Evolutionary conservation across 1,284 basidiomycete genomes (phyloP).

Genomic region (Hymenochaete sp.): DNA sequence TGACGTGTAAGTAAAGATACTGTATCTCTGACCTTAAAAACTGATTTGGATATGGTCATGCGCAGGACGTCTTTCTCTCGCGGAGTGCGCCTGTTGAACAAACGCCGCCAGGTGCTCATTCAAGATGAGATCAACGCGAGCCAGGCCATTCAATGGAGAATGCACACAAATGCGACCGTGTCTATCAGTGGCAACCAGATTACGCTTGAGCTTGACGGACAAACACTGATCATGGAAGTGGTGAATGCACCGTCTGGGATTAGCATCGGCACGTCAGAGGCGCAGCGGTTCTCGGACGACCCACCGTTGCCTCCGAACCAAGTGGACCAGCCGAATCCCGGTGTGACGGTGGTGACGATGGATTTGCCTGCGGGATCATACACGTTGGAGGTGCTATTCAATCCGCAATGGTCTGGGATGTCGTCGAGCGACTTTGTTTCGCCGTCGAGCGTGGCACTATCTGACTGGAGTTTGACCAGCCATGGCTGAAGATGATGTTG

Average conservation of each 20-base stretch:
- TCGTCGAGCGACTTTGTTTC: slow-evolving; percentile 52
- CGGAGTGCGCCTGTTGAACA: slow-evolving; percentile 83
- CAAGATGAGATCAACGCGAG: slow-evolving; percentile 75
- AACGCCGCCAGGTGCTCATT: slow-evolving; percentile 82
- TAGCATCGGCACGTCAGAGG: slow-evolving; percentile 37
- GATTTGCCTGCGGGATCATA: slow-evolving; percentile 61
- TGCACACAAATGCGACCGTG: slow-evolving; percentile 86
- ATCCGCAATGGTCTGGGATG: slow-evolving; percentile 73
- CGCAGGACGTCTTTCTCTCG: slow-evolving; percentile 62
- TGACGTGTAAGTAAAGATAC: slow-evolving; percentile 45
- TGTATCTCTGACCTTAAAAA: slow-evolving; percentile 9
- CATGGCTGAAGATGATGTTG: slow-evolving; percentile 38
- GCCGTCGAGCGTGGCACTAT: slow-evolving; percentile 56
- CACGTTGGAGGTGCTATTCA: slow-evolving; percentile 75
- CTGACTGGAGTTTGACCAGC: slow-evolving; percentile 64
- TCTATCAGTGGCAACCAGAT: slow-evolving; percentile 48
- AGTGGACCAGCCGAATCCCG: slow-evolving; percentile 68
- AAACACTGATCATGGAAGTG: slow-evolving; percentile 40
- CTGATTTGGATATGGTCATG: slow-evolving; percentile 8
- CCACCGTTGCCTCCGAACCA: slow-evolving; percentile 47
- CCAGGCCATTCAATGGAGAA: slow-evolving; percentile 74
- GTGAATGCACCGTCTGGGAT: slow-evolving; percentile 57
- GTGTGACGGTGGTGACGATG: slow-evolving; percentile 76
- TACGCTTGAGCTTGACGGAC: slow-evolving; percentile 40
- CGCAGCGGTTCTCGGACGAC: slow-evolving; percentile 52